Conservation (phyloP, 371 early-diverging fungal species). For the Rhizomucor miehei region DNA sequence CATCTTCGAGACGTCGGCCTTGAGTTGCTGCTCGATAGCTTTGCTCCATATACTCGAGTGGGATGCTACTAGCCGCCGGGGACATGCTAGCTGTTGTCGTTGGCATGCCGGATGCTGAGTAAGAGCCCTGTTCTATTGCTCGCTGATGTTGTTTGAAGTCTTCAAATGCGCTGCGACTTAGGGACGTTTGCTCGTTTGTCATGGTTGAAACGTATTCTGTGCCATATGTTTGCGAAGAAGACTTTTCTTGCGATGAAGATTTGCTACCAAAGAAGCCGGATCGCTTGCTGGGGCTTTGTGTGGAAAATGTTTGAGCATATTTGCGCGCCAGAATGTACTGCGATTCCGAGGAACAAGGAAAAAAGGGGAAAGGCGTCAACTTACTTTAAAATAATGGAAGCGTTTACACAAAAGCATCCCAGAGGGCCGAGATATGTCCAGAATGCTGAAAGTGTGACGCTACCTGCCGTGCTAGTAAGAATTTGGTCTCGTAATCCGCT, state of each 20-base stretch:
- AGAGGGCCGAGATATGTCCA: slow-evolving; percentile 22
- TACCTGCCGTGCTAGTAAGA: slow-evolving; percentile 14
- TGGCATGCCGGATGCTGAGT: neutral
- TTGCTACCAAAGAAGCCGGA: neutral
- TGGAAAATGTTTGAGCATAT: neutral
- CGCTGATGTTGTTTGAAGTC: slow-evolving; percentile 10
- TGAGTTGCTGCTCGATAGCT: neutral
- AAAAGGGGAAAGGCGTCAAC: neutral
- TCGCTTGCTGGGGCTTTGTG: slow-evolving; percentile 4
- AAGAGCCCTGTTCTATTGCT: neutral
- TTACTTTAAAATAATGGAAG: slow-evolving; percentile 19
- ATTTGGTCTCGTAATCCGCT: slow-evolving; percentile 17
- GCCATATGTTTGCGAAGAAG: neutral
- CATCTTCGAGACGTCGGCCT: neutral
- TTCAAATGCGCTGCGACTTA: slow-evolving; percentile 11
- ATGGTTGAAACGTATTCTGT: slow-evolving; percentile 2
- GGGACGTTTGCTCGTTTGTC: slow-evolving; percentile 3
- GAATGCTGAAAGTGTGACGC: slow-evolving; percentile 11
- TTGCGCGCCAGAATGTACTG: no score
- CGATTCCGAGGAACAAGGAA: neutral
- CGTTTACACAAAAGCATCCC: slow-evolving; percentile 13
- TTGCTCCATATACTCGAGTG: neutral
- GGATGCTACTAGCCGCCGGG: neutral
- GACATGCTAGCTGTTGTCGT: no score
- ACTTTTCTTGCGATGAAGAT: slow-evolving; percentile 2